Evolutionary conservation across 192 early-diverging fungal genomes (phyloP).

Genomic region (Fimicolochytrium jonesii): DNA sequence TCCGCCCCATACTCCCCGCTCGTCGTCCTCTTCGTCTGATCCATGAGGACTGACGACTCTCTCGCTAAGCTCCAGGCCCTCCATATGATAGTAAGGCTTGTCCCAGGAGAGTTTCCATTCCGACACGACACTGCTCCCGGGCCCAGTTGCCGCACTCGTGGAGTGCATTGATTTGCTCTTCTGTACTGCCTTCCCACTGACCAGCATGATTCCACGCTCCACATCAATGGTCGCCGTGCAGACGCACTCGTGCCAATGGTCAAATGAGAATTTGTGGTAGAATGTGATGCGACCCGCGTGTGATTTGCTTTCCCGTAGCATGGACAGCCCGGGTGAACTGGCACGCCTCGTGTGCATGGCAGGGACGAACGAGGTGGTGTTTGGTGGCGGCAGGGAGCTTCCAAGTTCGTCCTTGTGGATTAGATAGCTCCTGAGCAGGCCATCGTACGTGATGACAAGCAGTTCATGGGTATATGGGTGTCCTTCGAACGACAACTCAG

Average conservation of each 20-base stretch:
- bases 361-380: constrained; percentile 18
- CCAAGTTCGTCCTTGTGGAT: constrained; percentile 40
- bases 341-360: constrained; percentile 1
- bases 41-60: not conserved
- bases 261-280: constrained; percentile 49
- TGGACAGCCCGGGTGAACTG: constrained; percentile 15
- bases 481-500: constrained; percentile 26
- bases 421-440: constrained; percentile 50
- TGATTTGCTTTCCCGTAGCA: constrained; percentile 42
- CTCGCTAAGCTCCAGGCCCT: constrained; percentile 7
- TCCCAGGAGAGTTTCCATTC: constrained; percentile 12
- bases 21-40: not conserved
- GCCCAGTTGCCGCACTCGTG: not conserved
- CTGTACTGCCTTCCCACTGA: constrained; percentile 35
- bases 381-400: constrained; percentile 24
- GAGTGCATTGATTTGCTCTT: not conserved
- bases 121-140: not conserved
- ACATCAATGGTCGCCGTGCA: constrained; percentile 40
- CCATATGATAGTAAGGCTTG: constrained; percentile 21
- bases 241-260: constrained; percentile 38
- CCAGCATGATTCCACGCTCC: constrained; percentile 31
- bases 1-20: not conserved
- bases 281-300: constrained; percentile 43
- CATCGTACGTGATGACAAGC: constrained; percentile 48
- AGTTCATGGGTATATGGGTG: constrained; percentile 51